Conservation (phyloP, 2,329 filamentous ascomycete species). For the Didymella arachidicola region DNA sequence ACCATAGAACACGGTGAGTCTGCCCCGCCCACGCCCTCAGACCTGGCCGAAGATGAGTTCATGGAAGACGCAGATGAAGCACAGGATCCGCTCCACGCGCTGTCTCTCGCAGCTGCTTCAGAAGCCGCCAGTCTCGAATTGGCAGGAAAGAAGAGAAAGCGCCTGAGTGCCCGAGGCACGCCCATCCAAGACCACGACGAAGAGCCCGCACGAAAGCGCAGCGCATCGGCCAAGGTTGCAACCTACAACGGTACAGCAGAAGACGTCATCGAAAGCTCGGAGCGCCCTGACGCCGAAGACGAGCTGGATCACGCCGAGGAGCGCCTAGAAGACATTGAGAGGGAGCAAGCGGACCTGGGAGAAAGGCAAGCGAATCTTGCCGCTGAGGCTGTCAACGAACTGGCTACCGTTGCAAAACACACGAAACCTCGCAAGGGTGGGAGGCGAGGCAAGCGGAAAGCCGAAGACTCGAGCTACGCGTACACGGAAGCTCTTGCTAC, state of each 20-base stretch:
- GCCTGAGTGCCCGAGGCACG: slow-evolving; percentile 52
- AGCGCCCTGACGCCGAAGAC: slow-evolving; percentile 52
- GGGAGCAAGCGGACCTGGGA: slow-evolving; percentile 46
- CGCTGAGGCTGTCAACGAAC: slow-evolving; percentile 42
- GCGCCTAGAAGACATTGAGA: slow-evolving; percentile 41
- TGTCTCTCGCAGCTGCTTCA: slow-evolving; percentile 43
- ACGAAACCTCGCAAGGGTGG: slow-evolving; percentile 50
- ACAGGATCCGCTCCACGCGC: slow-evolving; percentile 40
- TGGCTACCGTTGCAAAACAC: slow-evolving; percentile 48
- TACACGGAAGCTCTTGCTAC: slow-evolving; percentile 58
- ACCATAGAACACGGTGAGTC: slow-evolving; percentile 44
- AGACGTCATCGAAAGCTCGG: slow-evolving; percentile 36
- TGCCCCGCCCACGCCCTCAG: slow-evolving; percentile 39
- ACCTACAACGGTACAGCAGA: slow-evolving; percentile 43
- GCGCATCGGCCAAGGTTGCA: slow-evolving; percentile 34
- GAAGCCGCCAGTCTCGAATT: slow-evolving; percentile 44
- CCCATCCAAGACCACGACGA: slow-evolving; percentile 47
- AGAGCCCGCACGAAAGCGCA: slow-evolving; percentile 51
- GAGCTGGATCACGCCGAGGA: slow-evolving; percentile 61
- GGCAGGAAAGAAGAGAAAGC: slow-evolving; percentile 55
- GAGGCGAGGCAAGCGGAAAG: slow-evolving; percentile 62
- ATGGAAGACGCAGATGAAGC: slow-evolving; percentile 28
- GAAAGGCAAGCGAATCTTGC: slow-evolving; percentile 47
- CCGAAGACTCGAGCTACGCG: slow-evolving; percentile 42
- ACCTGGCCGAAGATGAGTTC: slow-evolving; percentile 25